phyloP scores from a whole-genome alignment of 1,139 yeast species.

The Geotrichum phurueaensis region DNA sequence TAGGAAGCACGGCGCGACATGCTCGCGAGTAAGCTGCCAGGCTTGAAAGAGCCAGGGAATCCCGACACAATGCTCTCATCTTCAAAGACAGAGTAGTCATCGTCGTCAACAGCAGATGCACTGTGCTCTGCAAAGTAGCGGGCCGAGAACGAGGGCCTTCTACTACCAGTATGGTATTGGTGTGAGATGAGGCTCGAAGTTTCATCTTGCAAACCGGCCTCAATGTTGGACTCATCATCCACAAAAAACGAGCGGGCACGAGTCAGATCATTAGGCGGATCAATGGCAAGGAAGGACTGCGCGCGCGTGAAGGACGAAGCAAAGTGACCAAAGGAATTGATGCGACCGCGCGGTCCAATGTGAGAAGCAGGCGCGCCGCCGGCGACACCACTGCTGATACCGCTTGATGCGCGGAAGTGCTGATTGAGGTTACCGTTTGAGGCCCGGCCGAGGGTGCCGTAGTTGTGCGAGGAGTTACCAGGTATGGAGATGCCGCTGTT shows the following conservation, averaged over 20 bases:
- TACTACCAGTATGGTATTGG: background rate
- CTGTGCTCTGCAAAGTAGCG: constrained; percentile 21
- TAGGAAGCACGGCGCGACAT: constrained; percentile 12
- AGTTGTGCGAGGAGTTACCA: background rate
- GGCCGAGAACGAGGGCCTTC: constrained; percentile 18
- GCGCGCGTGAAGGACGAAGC: constrained; percentile 78
- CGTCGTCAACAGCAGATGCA: constrained; percentile 34
- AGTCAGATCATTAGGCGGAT: constrained; percentile 35
- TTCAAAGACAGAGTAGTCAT: constrained; percentile 9
- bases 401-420: background rate
- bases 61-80: constrained; percentile 10
- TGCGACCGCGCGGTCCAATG: constrained; percentile 7
- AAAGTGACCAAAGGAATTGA: constrained; percentile 67
- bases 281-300: constrained; percentile 58
- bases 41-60: background rate
- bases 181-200: constrained; percentile 7
- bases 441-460: constrained; percentile 4
- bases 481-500: constrained; percentile 1
- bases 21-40: background rate
- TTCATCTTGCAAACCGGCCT: background rate
- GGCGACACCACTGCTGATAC: background rate
- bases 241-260: constrained; percentile 47
- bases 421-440: background rate
- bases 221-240: constrained; percentile 20
- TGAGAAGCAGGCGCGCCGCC: background rate